These are phyloP conservation scores for Theobroma cacao DNA, from an alignment of 345 rosid genomes.

Conservation along the genomic window DNA sequence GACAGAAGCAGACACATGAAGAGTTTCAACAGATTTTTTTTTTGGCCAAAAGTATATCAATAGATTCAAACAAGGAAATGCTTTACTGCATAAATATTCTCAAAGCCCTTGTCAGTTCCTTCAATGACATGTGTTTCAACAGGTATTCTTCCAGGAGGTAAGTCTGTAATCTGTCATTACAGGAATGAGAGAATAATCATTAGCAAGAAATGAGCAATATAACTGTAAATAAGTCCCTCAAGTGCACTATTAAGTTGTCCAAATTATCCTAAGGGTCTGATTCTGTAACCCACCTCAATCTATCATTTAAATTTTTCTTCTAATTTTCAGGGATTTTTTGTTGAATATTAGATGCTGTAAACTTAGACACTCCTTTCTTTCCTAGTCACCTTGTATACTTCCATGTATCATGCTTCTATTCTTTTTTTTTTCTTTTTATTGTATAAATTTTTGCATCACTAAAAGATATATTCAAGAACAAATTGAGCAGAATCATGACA, in stretches of 20 bases:
- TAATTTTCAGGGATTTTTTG: background rate
- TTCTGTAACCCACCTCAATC: background rate
- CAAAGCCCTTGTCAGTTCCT: constrained; percentile 57
- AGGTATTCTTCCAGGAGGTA: constrained; percentile 94
- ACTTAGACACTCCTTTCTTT: background rate
- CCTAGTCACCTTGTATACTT: background rate
- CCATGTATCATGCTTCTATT: background rate
- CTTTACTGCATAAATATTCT: constrained; percentile 66
- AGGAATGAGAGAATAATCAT: constrained; percentile 4
- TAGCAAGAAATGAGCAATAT: constrained; percentile 3
- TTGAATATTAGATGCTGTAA: background rate
- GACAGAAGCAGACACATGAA: background rate
- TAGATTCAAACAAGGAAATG: constrained; percentile 3
- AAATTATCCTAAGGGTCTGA: background rate
- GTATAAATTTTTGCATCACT: background rate
- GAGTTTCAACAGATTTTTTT: background rate
- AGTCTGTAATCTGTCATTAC: constrained; percentile 70
- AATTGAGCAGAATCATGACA: background rate
- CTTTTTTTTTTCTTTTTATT: background rate
- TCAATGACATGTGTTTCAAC: constrained; percentile 70
- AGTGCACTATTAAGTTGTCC: constrained; percentile 1
- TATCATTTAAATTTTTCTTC: background rate
- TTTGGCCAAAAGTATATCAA: too few species aligned
- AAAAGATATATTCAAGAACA: background rate
- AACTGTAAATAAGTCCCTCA: background rate